These are phyloP conservation scores for Mortierella hygrophila DNA, from an alignment of 192 early-diverging fungal species.

Conservation along the genomic window DNA sequence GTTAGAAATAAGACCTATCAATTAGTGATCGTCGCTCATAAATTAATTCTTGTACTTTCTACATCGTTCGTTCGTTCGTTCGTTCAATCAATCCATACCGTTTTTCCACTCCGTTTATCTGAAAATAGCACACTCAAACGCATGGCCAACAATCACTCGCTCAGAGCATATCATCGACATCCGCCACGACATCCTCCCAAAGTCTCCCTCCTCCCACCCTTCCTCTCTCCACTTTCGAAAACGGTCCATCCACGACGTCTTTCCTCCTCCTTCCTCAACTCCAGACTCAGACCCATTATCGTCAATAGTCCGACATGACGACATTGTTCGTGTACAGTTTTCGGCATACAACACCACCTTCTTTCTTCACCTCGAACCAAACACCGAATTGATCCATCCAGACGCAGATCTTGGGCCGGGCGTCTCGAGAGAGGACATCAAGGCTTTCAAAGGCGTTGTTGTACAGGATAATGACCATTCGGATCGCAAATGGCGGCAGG, in stretches of 20 bases:
- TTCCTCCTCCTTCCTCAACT: background rate
- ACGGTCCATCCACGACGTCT: background rate
- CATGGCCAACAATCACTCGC: conserved; percentile 26
- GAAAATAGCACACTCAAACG: conserved; percentile 38
- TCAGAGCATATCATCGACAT: conserved; percentile 35
- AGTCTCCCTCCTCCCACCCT: conserved; percentile 6
- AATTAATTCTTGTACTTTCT: background rate
- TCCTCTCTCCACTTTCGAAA: conserved; percentile 19
- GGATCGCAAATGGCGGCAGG: conserved; percentile 41
- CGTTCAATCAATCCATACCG: no score
- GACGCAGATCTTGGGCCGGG: conserved; percentile 55
- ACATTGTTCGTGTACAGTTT: conserved; percentile 68
- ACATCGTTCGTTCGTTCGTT: background rate
- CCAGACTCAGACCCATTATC: background rate
- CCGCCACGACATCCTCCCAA: conserved; percentile 47
- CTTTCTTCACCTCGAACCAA: conserved; percentile 74
- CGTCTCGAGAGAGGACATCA: conserved; percentile 58
- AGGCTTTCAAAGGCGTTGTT: conserved; percentile 67
- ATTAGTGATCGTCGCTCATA: background rate
- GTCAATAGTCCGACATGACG: conserved; percentile 44
- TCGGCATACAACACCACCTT: conserved; percentile 76
- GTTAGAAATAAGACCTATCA: background rate
- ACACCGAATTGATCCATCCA: conserved; percentile 77
- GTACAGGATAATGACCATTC: conserved; percentile 51
- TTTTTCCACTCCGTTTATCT: background rate